phyloP scores from a whole-genome alignment of 352 stramenopile genomes.

The Elongisporangium prolatum region DNA sequence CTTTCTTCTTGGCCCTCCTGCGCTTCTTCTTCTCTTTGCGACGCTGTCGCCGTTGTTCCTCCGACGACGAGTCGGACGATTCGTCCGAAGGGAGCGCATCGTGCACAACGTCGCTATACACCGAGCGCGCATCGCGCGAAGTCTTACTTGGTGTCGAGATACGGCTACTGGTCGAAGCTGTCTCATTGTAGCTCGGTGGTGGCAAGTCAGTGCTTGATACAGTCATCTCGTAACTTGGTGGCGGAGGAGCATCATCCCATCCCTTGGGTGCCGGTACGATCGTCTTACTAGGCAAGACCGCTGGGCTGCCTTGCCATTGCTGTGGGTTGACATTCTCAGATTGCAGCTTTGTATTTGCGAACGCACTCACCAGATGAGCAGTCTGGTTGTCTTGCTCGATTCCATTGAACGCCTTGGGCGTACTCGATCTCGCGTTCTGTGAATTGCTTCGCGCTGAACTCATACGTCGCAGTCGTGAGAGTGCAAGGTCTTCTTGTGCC shows the following conservation, averaged over 20 bases:
- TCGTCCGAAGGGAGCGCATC: constrained; percentile 31
- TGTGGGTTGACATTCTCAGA: neutral
- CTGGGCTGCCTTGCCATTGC: neutral
- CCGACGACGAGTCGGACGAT: constrained; percentile 19
- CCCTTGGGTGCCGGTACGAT: neutral
- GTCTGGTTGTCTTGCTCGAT: neutral
- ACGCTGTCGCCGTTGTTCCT: neutral
- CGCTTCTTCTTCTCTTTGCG: constrained; percentile 6
- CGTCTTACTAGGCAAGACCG: neutral
- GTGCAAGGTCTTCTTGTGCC: neutral
- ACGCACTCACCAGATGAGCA: neutral
- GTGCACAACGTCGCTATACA: constrained; percentile 16
- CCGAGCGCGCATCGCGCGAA: neutral
- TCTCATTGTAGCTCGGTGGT: neutral
- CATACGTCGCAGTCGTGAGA: neutral
- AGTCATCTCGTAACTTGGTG: neutral
- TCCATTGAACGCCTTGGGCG: neutral
- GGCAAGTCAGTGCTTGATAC: neutral
- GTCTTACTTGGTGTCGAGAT: neutral
- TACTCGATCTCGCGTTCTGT: neutral
- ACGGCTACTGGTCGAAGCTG: neutral
- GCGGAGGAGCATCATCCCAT: neutral
- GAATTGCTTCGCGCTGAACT: neutral
- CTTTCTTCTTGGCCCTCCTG: constrained; percentile 17
- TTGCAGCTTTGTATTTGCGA: neutral